These are phyloP conservation scores for Sporothrix protearum DNA, from an alignment of 2,329 filamentous ascomycete genomes.

Conservation along the genomic window DNA sequence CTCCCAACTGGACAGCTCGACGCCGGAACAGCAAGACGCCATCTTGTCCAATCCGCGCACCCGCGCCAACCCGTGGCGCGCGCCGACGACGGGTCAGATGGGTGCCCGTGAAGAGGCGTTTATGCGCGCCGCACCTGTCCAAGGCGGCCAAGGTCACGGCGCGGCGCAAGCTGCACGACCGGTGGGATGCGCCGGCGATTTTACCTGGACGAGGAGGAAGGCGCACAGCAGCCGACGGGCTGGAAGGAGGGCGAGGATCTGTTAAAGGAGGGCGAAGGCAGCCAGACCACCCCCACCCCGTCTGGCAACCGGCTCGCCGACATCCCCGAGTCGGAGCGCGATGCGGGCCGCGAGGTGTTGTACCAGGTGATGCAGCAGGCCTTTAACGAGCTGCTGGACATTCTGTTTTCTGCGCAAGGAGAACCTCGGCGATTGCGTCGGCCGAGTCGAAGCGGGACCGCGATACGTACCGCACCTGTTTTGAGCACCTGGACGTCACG, in stretches of 20 bases:
- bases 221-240: slow-evolving; percentile 59
- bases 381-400: slow-evolving; percentile 87
- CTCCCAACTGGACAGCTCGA: slow-evolving; percentile 3
- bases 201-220: slow-evolving; percentile 83
- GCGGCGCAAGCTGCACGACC: slow-evolving; percentile 58
- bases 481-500: slow-evolving; percentile 43
- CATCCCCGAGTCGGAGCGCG: slow-evolving; percentile 73
- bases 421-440: slow-evolving; percentile 66
- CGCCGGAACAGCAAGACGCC: neutral
- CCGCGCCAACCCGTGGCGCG: neutral
- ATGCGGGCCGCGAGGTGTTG: slow-evolving; percentile 81
- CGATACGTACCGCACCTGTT: slow-evolving; percentile 52
- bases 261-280: slow-evolving; percentile 41
- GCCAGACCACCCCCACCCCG: slow-evolving; percentile 27
- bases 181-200: slow-evolving; percentile 77
- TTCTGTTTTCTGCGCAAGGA: slow-evolving; percentile 83
- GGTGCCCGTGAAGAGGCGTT: slow-evolving; percentile 39
- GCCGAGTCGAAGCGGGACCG: slow-evolving; percentile 61
- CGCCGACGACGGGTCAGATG: slow-evolving; percentile 27
- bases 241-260: slow-evolving; percentile 62
- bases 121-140: slow-evolving; percentile 36
- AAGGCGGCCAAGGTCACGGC: slow-evolving; percentile 42
- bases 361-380: slow-evolving; percentile 90
- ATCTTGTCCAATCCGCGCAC: neutral
- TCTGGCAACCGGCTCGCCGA: slow-evolving; percentile 58